phyloP scores from a whole-genome alignment of 768 basidiomycete genomes.

The Macrolepiota fuliginosa region DNA sequence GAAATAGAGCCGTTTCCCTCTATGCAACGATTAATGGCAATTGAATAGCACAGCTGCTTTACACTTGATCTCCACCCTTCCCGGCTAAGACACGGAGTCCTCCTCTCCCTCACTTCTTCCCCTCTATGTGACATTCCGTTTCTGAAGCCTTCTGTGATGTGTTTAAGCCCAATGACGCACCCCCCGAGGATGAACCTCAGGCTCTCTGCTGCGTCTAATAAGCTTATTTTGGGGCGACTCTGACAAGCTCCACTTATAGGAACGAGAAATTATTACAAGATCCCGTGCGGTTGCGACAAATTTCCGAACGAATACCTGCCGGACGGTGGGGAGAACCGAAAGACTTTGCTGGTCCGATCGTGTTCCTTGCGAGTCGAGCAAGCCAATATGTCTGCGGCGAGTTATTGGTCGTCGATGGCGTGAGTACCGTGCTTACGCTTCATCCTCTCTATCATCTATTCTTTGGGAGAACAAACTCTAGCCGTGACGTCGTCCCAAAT shows the following conservation, averaged over 20 bases:
- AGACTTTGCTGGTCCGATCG: constrained; percentile 72
- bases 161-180: not conserved
- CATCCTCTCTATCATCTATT: constrained; percentile 13
- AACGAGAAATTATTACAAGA: constrained; percentile 51
- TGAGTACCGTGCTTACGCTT: constrained; percentile 26
- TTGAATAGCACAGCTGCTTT: not conserved
- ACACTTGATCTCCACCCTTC: not conserved
- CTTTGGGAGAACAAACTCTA: not conserved
- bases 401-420: constrained; percentile 68
- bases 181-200: no score
- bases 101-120: not conserved
- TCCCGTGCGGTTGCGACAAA: constrained; percentile 65
- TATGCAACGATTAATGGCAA: not conserved
- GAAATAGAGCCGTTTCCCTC: constrained; percentile 3
- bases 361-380: constrained; percentile 68
- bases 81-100: not conserved
- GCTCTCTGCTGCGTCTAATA: not conserved
- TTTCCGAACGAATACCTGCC: constrained; percentile 71
- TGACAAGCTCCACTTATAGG: constrained; percentile 24
- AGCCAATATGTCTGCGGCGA: constrained; percentile 76
- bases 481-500: not conserved
- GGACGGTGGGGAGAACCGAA: constrained; percentile 68
- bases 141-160: not conserved
- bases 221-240: not conserved
- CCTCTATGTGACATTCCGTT: not conserved